Percentiles rank a stretch among this genome's conserved stretches.
phyloP scores from a whole-genome alignment of 78 protist genomes.

The Pigoraptor vietnamica region DNA sequence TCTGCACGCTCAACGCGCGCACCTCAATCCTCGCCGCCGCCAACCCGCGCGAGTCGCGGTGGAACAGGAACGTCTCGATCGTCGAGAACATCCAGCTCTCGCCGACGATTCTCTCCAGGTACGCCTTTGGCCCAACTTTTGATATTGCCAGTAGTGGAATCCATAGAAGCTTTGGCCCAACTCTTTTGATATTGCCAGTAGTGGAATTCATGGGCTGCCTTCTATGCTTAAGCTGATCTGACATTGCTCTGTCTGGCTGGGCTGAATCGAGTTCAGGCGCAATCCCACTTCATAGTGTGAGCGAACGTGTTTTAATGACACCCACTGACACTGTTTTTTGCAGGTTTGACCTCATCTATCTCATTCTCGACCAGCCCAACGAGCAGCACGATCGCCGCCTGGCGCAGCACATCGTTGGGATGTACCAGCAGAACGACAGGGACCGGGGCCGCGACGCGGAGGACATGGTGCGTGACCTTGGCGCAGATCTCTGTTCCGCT shows the following conservation, averaged over 20 bases:
- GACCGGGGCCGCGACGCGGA: not conserved
- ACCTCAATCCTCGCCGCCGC: constrained; percentile 98
- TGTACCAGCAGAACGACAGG: not conserved
- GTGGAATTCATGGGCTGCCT: not conserved
- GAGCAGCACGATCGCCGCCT: constrained; percentile 78
- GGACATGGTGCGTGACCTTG: no score
- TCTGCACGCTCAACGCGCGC: constrained; percentile 94
- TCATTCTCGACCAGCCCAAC: constrained; percentile 88
- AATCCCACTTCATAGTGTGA: no score
- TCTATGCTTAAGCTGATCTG: not conserved
- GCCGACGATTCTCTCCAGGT: constrained; percentile 92
- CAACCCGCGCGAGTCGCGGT: constrained; percentile 90
- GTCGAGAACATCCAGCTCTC: constrained; percentile 93
- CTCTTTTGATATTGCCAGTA: not conserved
- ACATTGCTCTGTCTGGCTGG: not conserved
- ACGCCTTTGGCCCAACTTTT: not conserved
- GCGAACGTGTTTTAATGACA: not conserved
- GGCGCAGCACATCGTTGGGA: constrained; percentile 77
- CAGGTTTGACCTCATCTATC: constrained; percentile 90
- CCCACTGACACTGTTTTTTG: no score
- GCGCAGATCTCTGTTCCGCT: no score
- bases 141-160: not conserved
- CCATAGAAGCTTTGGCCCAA: not conserved
- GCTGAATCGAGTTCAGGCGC: no score
- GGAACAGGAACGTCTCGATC: constrained; percentile 82